Conservation (phyloP, 73 alveolate species). For the Symbiodinium pilosum region DNA sequence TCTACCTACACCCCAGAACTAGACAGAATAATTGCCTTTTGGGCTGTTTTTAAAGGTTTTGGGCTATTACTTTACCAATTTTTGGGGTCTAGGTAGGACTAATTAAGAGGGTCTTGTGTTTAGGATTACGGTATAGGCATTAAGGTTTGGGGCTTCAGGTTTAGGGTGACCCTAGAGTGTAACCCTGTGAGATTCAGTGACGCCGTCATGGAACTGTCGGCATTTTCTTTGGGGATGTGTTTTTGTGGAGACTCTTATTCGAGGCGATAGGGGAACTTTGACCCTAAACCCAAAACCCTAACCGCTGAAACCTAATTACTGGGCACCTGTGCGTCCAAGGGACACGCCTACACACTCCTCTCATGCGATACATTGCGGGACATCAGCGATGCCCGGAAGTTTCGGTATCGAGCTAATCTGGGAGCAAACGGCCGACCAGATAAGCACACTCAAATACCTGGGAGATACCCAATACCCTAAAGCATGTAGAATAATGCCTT, state of each 20-base stretch:
- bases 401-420: not conserved
- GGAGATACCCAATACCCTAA: no score
- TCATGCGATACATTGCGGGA: not conserved
- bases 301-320: not conserved
- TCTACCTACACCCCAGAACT: not conserved
- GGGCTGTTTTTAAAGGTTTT: no score
- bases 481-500: no score
- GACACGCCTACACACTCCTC: not conserved
- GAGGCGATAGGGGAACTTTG: not conserved
- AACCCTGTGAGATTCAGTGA: not conserved
- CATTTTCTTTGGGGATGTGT: not conserved
- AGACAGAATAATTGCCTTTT: no score
- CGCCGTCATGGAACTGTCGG: not conserved
- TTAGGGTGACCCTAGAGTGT: not conserved
- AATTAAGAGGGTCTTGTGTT: no score
- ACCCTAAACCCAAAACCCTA: not conserved
- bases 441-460: no score
- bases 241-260: no score
- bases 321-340: not conserved
- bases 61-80: no score
- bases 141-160: not conserved
- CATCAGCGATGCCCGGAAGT: not conserved
- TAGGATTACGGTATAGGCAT: not conserved
- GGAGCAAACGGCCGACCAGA: not conserved
- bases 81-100: not conserved